Evolutionary conservation across 2,329 filamentous ascomycete species (phyloP).

Genomic region (Aspergillus sp.): DNA sequence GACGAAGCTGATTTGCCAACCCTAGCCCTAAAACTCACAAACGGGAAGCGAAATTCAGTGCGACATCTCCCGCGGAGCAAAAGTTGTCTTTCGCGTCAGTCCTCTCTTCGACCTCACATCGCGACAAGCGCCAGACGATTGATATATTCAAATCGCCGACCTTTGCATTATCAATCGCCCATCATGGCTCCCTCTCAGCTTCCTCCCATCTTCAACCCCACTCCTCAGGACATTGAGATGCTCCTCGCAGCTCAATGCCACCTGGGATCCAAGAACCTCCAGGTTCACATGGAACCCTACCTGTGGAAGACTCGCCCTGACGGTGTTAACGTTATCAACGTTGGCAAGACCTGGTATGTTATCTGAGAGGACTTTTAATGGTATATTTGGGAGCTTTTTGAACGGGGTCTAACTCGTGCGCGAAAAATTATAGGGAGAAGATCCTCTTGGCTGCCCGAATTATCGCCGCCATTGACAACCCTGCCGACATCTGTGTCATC

Average conservation of each 20-base stretch:
- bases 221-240: slow-evolving; percentile 98
- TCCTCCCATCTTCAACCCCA: slow-evolving; percentile 93
- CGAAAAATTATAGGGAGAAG: slow-evolving; percentile 75
- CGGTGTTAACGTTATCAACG: slow-evolving; percentile 98
- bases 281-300: slow-evolving; percentile 99
- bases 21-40: slow-evolving; percentile 43
- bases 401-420: slow-evolving; percentile 20
- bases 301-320: slow-evolving; percentile 99
- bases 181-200: slow-evolving; percentile 96
- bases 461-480: slow-evolving; percentile 99
- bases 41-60: slow-evolving; percentile 39
- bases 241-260: slow-evolving; percentile 96
- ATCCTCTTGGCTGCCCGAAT: slow-evolving; percentile 98
- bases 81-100: slow-evolving; percentile 31
- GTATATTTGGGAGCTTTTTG: neutral
- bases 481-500: slow-evolving; percentile 98
- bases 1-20: slow-evolving; percentile 15
- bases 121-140: slow-evolving; percentile 48
- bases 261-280: slow-evolving; percentile 97
- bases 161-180: slow-evolving; percentile 53
- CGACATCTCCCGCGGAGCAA: slow-evolving; percentile 24
- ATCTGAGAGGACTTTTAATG: neutral
- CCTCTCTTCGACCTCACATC: slow-evolving; percentile 33
- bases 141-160: slow-evolving; percentile 40
- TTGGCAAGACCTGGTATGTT: slow-evolving; percentile 98